Conservation (phyloP, 2,329 filamentous ascomycete species). For the Cryphonectria radicalis region DNA sequence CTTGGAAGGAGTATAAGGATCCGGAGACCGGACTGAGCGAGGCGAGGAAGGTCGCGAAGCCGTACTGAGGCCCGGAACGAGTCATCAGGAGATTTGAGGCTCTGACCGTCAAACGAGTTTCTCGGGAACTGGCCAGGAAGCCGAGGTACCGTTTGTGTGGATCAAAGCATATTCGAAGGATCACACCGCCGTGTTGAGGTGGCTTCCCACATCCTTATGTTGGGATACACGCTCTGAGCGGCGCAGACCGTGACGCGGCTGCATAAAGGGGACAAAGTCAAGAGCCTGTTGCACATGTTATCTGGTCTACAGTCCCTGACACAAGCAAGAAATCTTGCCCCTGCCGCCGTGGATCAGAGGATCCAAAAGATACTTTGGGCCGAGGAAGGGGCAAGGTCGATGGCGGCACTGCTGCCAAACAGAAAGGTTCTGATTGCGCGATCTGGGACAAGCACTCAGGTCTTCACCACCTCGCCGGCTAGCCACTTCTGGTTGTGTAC, state of each 20-base stretch:
- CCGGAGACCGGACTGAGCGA: conserved; percentile 77
- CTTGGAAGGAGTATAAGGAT: conserved; percentile 94
- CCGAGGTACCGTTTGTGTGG: not conserved
- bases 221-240: not conserved
- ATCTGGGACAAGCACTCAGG: not conserved
- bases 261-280: not conserved
- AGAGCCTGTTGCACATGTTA: not conserved
- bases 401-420: not conserved
- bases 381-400: not conserved
- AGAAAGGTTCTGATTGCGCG: not conserved
- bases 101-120: not conserved
- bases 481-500: not conserved
- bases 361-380: not conserved
- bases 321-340: not conserved
- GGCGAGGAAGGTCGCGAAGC: conserved; percentile 90
- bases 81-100: not conserved
- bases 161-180: not conserved
- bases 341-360: not conserved
- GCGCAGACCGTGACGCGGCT: not conserved
- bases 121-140: not conserved
- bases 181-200: not conserved
- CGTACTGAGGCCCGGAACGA: conserved; percentile 61
- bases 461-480: not conserved
- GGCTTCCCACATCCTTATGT: not conserved
- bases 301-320: not conserved